Percentiles rank a stretch among this genome's conserved stretches.
phyloP scores from a whole-genome alignment of 768 basidiomycete genomes.

The Dendrothele bispora region DNA sequence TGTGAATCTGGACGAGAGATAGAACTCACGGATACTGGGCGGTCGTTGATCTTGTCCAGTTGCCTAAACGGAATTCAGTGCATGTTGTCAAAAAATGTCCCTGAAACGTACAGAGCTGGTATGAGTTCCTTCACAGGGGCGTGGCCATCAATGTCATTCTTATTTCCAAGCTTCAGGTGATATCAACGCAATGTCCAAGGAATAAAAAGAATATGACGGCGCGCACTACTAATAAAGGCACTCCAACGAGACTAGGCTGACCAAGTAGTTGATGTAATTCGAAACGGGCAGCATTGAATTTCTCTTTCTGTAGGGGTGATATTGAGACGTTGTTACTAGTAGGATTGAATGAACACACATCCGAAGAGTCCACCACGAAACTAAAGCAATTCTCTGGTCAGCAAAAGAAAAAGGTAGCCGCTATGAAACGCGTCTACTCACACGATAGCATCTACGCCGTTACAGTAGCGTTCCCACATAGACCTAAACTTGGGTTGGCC shows the following conservation, averaged over 20 bases:
- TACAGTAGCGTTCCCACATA: slow-evolving; percentile 95
- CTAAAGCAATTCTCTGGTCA: slow-evolving; percentile 34
- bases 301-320: slow-evolving; percentile 55
- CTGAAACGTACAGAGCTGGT: slow-evolving; percentile 7
- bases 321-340: neutral
- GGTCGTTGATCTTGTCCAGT: slow-evolving; percentile 75
- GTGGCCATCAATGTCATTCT: slow-evolving; percentile 83
- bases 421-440: slow-evolving; percentile 27
- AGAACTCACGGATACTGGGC: slow-evolving; percentile 80
- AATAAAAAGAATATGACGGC: neutral
- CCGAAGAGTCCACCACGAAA: slow-evolving; percentile 90
- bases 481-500: slow-evolving; percentile 93
- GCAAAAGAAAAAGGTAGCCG: no score
- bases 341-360: slow-evolving; percentile 52
- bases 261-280: slow-evolving; percentile 80
- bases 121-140: slow-evolving; percentile 64
- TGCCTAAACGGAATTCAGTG: slow-evolving; percentile 39
- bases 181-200: neutral
- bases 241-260: slow-evolving; percentile 63
- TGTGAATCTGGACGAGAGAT: neutral
- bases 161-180: slow-evolving; percentile 75
- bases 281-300: slow-evolving; percentile 80
- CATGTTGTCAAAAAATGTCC: neutral
- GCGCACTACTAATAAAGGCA: slow-evolving; percentile 82
- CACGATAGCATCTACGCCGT: slow-evolving; percentile 92